Percentiles rank a stretch among this genome's conserved stretches.
phyloP scores from a whole-genome alignment of 2,329 filamentous ascomycete genomes.

The Ophiostoma himal-ulmi region DNA sequence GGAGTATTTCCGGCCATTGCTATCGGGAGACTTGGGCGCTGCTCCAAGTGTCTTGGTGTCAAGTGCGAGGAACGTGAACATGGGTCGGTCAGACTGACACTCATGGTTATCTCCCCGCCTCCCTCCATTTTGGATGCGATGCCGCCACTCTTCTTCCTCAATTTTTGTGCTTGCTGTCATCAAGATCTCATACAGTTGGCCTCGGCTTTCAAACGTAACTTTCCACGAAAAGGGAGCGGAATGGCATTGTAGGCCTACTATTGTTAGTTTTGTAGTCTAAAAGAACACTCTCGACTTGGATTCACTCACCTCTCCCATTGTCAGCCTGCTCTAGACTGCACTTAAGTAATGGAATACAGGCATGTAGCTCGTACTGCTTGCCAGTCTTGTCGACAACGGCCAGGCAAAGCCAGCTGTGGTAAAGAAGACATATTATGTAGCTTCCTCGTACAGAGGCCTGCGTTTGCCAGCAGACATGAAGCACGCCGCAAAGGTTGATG shows the following conservation, averaged over 20 bases:
- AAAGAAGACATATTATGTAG: slow-evolving; percentile 83
- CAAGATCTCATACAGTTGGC: slow-evolving; percentile 75
- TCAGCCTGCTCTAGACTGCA: slow-evolving; percentile 65
- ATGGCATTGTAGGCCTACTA: slow-evolving; percentile 74
- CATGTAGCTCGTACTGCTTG: slow-evolving; percentile 65
- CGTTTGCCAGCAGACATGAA: slow-evolving; percentile 78
- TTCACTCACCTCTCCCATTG: slow-evolving; percentile 61
- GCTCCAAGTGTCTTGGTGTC: slow-evolving; percentile 69
- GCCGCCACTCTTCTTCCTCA: slow-evolving; percentile 77
- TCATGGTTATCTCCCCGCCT: slow-evolving; percentile 42
- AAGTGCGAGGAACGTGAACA: slow-evolving; percentile 60
- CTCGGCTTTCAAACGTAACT: slow-evolving; percentile 70
- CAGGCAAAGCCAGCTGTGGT: slow-evolving; percentile 71
- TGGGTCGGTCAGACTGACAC: slow-evolving; percentile 41
- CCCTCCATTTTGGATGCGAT: slow-evolving; percentile 52
- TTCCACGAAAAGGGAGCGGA: slow-evolving; percentile 90
- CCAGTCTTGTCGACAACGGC: slow-evolving; percentile 61
- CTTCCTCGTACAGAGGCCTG: slow-evolving; percentile 62
- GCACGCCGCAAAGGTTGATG: slow-evolving; percentile 71
- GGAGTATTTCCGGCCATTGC: slow-evolving; percentile 47
- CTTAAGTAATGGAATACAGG: slow-evolving; percentile 63
- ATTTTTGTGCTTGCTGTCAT: slow-evolving; percentile 76
- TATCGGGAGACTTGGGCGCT: slow-evolving; percentile 51
- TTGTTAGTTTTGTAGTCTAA: background rate
- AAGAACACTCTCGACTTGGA: background rate